These are phyloP conservation scores for Scytalidium lignicola DNA, from an alignment of 2,329 filamentous ascomycete genomes.

Conservation along the genomic window DNA sequence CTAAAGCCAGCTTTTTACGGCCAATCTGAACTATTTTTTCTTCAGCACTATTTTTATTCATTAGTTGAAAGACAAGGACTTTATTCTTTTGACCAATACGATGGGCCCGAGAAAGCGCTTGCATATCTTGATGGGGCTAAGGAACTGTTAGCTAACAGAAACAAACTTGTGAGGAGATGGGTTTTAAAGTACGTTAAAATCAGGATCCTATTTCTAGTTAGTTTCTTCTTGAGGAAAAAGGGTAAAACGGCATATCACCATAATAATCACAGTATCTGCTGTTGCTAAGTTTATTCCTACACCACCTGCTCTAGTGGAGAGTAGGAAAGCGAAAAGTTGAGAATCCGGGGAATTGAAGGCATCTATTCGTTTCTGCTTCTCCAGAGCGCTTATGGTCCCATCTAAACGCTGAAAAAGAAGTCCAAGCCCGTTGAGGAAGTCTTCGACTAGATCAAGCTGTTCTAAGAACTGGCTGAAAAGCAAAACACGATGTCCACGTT, in stretches of 20 bases:
- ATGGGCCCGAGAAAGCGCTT: conserved; percentile 89
- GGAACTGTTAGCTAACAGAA: conserved; percentile 36
- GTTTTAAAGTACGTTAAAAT: conserved; percentile 21
- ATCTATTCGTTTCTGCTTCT: conserved; percentile 94
- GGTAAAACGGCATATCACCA: conserved; percentile 73
- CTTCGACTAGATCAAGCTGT: conserved; percentile 85
- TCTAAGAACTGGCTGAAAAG: conserved; percentile 95
- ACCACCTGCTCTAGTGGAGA: conserved; percentile 91
- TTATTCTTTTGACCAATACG: conserved; percentile 95
- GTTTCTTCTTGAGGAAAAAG: background rate
- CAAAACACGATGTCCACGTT: conserved; percentile 82
- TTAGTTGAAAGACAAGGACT: conserved; percentile 90
- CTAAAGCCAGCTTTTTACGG: conserved; percentile 90
- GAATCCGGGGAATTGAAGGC: conserved; percentile 85
- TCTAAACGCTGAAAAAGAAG: conserved; percentile 77
- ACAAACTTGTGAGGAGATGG: background rate
- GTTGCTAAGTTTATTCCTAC: conserved; percentile 97
- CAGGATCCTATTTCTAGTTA: conserved; percentile 22
- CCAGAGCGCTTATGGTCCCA: conserved; percentile 71
- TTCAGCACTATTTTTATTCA: conserved; percentile 83
- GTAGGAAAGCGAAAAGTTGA: conserved; percentile 78
- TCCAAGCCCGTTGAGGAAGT: conserved; percentile 75
- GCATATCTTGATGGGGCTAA: conserved; percentile 86
- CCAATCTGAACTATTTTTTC: conserved; percentile 97
- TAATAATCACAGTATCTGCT: conserved; percentile 95